Conservation (phyloP, 805 yeast genomes). For the Yamadazyma philogaea region DNA sequence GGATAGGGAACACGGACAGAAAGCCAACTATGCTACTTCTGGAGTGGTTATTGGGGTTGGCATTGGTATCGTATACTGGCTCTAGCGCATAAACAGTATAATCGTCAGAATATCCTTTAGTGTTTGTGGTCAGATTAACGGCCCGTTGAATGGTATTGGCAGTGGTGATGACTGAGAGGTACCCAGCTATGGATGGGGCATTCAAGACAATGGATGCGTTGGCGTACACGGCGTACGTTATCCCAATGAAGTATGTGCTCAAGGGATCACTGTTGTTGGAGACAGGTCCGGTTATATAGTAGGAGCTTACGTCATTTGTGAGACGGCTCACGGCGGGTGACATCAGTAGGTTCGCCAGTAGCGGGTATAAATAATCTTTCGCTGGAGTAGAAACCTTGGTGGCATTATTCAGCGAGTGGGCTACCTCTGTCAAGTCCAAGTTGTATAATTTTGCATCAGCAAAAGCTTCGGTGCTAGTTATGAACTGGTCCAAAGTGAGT, state of each 20-base stretch:
- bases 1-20: constrained; percentile 31
- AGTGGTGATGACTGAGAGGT: constrained; percentile 52
- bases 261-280: constrained; percentile 30
- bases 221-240: constrained; percentile 73
- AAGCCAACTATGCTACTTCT: constrained; percentile 47
- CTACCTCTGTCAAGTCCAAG: constrained; percentile 49
- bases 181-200: constrained; percentile 66
- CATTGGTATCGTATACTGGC: constrained; percentile 25
- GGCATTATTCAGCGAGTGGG: constrained; percentile 27
- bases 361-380: constrained; percentile 45
- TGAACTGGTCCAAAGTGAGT: constrained; percentile 51
- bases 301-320: constrained; percentile 17
- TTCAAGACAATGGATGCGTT: constrained; percentile 62
- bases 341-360: constrained; percentile 43
- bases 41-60: constrained; percentile 28
- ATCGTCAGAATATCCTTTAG: constrained; percentile 16
- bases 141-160: constrained; percentile 32
- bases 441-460: constrained; percentile 69
- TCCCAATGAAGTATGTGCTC: constrained; percentile 56
- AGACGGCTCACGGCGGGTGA: constrained; percentile 45
- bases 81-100: constrained; percentile 31
- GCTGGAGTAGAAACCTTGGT: constrained; percentile 26
- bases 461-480: constrained; percentile 61
- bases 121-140: constrained; percentile 16
- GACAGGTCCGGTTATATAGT: constrained; percentile 64